Base-by-base conservation (phyloP, 1,139 yeast genomes). In the Taphrina communis region DNA sequence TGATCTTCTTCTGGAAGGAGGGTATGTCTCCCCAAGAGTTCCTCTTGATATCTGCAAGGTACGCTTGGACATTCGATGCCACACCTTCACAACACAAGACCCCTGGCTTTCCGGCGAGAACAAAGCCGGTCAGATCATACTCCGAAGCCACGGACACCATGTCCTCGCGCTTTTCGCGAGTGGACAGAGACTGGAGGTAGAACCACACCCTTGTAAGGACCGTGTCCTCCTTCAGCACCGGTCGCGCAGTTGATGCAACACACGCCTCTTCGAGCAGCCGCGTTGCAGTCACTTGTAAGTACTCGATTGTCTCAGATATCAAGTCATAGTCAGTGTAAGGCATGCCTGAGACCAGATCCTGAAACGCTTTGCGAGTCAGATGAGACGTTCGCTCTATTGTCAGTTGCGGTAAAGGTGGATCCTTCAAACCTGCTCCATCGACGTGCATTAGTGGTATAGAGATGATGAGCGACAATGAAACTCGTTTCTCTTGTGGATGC, bases 41-140 rank as follows among this genome's bases (percentile, higher is more conserved):
- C 17, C 63, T 19, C 52, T 65, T 65, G 57, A 65, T 57, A 12
- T 65, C 68, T 8, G 68, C 63, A 21, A 65, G 58, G 46, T 65
- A 65, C 6, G 68, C 63, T 41, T 57, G 63, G 11, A 56, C 50
- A n/a, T 57, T 21, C 7, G 36, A 19, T 8, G 68, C 17, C 9
- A 9, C 17, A 19, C 68, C 68, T 39, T 65, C 68, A 7, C 57
- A 48, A 41, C 68, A 65, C 19, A 65, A 31, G 52, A 65, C 63
- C 2, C 68, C 68, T 14, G 68, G 68, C 44, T 65, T 65, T n/a
- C 68, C 68, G 11, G 68, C 68, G 4, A 65, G 68, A 21, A 65
- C 63, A 31, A 65, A 65, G 9, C 68, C 68, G 5, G 68, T 65
- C 46, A 65, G 58, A 14, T 35, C 41, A 50, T 65, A 65, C 4